Conservation (phyloP, 2,329 filamentous ascomycete genomes). For the Trichoderma sp. region DNA sequence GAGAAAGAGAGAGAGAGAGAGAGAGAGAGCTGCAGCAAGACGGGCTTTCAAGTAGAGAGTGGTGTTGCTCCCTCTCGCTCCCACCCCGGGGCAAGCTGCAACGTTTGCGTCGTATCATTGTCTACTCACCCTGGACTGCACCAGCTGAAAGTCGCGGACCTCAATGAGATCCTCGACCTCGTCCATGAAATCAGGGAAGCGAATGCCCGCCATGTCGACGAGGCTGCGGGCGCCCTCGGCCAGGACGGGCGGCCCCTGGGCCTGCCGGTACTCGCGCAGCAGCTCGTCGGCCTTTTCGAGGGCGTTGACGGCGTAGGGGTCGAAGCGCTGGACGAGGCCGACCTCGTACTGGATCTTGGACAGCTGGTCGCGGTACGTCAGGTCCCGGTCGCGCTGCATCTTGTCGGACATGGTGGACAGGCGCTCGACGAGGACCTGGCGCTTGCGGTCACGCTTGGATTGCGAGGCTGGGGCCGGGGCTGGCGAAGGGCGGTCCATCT, state of each 20-base stretch:
- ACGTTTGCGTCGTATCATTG: not conserved
- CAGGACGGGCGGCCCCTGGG: constrained; percentile 44
- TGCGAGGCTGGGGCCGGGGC: constrained; percentile 43
- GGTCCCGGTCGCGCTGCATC: constrained; percentile 79
- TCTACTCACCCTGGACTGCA: constrained; percentile 73
- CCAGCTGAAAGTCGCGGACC: constrained; percentile 79
- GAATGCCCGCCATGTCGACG: constrained; percentile 75
- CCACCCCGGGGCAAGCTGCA: not conserved
- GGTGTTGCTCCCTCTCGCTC: not conserved
- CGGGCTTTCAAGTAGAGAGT: not conserved
- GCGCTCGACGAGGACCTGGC: constrained; percentile 78
- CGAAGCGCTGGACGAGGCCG: constrained; percentile 79
- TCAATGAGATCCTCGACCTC: constrained; percentile 88
- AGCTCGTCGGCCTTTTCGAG: constrained; percentile 71
- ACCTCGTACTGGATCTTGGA: constrained; percentile 92
- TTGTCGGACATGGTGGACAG: constrained; percentile 74
- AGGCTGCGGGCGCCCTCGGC: constrained; percentile 56
- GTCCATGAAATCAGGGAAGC: constrained; percentile 82
- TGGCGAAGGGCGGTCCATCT: constrained; percentile 44
- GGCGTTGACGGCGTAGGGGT: constrained; percentile 73
- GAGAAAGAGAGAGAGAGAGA: not conserved
- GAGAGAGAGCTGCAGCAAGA: not conserved
- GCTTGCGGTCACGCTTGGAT: constrained; percentile 89
- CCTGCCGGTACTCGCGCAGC: constrained; percentile 57
- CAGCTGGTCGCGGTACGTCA: constrained; percentile 84